Conservation (phyloP, 768 basidiomycete genomes). For the Lentinus tigrinus region DNA sequence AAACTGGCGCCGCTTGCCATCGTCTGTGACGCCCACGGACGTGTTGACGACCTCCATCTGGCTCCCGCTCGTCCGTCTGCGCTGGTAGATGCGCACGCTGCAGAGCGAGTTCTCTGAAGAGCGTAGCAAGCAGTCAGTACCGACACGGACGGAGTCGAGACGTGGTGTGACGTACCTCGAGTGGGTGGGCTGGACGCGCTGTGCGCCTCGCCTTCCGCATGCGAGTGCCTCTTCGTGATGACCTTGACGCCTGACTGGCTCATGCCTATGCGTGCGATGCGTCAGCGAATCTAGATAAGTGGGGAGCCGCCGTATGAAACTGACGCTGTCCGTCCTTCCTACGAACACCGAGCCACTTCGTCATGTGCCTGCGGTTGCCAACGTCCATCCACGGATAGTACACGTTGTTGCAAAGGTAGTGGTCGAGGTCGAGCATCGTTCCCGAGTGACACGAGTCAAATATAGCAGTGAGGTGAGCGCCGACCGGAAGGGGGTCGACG, state of each 20-base stretch:
- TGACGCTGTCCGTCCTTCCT: neutral
- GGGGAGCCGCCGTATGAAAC: neutral
- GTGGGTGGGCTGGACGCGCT: neutral
- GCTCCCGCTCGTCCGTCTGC: constrained; percentile 7
- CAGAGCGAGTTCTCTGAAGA: neutral
- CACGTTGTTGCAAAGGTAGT: constrained; percentile 24
- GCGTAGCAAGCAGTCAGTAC: neutral
- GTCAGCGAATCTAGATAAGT: neutral
- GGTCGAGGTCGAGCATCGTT: constrained; percentile 24
- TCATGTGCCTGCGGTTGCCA: constrained; percentile 20
- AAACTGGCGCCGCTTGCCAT: constrained; percentile 6
- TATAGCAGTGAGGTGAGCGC: constrained; percentile 20
- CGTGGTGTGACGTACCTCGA: neutral
- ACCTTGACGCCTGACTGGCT: constrained; percentile 6
- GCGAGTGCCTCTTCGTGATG: constrained; percentile 5
- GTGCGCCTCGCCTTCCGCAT: neutral
- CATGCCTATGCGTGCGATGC: neutral
- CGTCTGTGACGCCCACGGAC: constrained; percentile 7
- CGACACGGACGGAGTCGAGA: neutral
- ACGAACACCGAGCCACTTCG: constrained; percentile 16
- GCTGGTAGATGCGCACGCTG: constrained; percentile 16
- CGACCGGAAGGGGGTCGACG: constrained; percentile 21
- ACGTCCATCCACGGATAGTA: constrained; percentile 24
- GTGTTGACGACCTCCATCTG: constrained; percentile 6
- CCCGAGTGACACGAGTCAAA: constrained; percentile 22